Base-by-base conservation (phyloP, 2,329 filamentous ascomycete species). In the Beauveria varroae region DNA sequence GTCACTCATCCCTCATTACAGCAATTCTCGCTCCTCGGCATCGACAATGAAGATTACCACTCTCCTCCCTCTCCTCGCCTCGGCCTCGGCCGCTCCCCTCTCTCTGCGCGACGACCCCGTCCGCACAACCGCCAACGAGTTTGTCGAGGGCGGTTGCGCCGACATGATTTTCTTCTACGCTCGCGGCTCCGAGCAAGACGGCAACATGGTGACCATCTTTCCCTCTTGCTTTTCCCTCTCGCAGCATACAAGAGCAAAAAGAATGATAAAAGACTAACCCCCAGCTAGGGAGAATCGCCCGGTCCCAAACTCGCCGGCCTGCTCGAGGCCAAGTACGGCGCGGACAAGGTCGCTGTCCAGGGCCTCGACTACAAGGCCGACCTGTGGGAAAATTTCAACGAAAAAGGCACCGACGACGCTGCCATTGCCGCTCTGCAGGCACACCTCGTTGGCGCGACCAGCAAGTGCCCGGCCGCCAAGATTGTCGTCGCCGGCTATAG, bases 401-500 rank as follows among this genome's bases (percentile, higher is more conserved):
- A 65, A 14, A 65, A 67, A 1, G 75, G 75, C 5, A 71, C 71
- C 3, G 70, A 70, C 18, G 61, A 63, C 16, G 64, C 64, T 2
- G 71, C 72, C 43, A 73, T 76, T 26, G 47, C 24, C 16, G 68
- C 72, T 58, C 73, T 72, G 61, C 67, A 12, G 3, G 20, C 68
- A n/a, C 62, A 67, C 1, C 68, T 76, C 18, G 71, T 77, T 66
- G 12, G 34, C 34, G 34, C 34, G 34, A 37, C 71, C 50, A 66
- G 64, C 5, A 72, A 75, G 46, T 77, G 75, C 64, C 73, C 74
- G 6, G 61, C 68, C 61, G 72, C 73, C 5, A 68, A 68, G 16
- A 65, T 78, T 49, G 70, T 76, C 18, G 69, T 71, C 18, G 73
- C 73, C 20, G 75, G 75, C 5, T 78, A 77, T 65, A 75, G 72